Evolutionary conservation across 1,139 yeast genomes (phyloP).

Genomic region (Pichia terricola): DNA sequence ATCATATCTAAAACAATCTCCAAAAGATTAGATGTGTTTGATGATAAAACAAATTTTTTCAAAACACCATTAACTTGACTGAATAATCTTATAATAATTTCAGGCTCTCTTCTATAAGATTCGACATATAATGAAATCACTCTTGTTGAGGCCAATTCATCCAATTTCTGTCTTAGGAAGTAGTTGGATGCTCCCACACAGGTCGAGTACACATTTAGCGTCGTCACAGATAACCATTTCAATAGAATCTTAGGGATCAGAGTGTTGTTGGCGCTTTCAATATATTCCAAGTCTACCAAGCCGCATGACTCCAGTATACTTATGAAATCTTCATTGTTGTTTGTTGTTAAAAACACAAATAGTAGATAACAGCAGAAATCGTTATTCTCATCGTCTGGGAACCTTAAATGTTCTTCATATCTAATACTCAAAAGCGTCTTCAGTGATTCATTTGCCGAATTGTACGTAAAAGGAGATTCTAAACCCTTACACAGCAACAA

Average conservation of each 20-base stretch:
- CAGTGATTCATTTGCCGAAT: constrained; percentile 45
- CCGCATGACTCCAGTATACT: constrained; percentile 39
- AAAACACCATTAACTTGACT: constrained; percentile 13
- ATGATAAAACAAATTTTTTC: constrained; percentile 15
- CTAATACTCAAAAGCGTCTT: constrained; percentile 41
- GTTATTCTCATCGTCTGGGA: constrained; percentile 11
- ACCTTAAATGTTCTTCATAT: constrained; percentile 26
- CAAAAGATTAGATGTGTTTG: constrained; percentile 17
- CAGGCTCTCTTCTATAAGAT: constrained; percentile 27
- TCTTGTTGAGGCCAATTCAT: constrained; percentile 42
- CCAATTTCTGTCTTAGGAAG: constrained; percentile 40
- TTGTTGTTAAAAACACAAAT: constrained; percentile 43
- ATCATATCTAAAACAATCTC: constrained; percentile 18
- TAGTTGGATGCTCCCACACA: constrained; percentile 45
- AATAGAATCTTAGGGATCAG: constrained; percentile 25
- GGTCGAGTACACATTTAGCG: constrained; percentile 16
- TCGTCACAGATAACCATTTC: constrained; percentile 33
- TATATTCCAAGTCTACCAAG: constrained; percentile 28
- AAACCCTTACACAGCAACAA: constrained; percentile 53
- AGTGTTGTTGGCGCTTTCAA: constrained; percentile 34
- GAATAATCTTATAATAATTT: constrained; percentile 14
- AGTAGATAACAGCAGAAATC: constrained; percentile 39
- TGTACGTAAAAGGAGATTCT: constrained; percentile 50
- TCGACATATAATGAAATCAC: constrained; percentile 38
- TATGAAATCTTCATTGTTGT: constrained; percentile 39